A percentile compares a stretch with the other conserved stretches of the same genome.
Conservation (phyloP, 805 yeast genomes). For the Metschnikowia lochheadii region DNA sequence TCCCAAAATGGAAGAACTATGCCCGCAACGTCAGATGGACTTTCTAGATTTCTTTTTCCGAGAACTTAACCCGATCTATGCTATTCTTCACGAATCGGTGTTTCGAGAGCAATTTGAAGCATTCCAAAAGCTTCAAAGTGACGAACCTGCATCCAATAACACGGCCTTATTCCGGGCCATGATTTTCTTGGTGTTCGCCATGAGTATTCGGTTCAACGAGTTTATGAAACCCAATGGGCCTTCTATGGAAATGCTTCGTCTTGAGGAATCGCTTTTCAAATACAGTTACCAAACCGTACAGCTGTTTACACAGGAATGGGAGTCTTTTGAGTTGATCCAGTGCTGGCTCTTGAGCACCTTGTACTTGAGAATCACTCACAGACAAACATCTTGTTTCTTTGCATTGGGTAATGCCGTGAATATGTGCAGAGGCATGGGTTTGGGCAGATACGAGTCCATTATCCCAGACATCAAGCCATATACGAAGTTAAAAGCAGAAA, state of each 20-base stretch:
- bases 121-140: constrained; percentile 15
- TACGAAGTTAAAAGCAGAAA: constrained; percentile 44
- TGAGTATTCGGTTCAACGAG: constrained; percentile 50
- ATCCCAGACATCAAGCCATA: constrained; percentile 25
- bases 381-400: constrained; percentile 42
- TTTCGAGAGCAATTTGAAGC: constrained; percentile 46
- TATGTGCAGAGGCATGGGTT: constrained; percentile 43
- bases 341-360: constrained; percentile 45
- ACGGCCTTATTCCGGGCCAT: constrained; percentile 51
- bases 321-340: constrained; percentile 47
- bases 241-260: constrained; percentile 20
- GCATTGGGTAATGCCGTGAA: constrained; percentile 41
- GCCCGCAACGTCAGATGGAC: constrained; percentile 6
- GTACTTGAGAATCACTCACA: constrained; percentile 40
- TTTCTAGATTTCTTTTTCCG: constrained; percentile 41
- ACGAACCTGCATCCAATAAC: constrained; percentile 22
- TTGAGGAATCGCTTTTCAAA: constrained; percentile 43
- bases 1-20: constrained; percentile 21
- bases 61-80: constrained; percentile 50
- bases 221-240: constrained; percentile 22
- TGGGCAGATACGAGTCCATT: constrained; percentile 27
- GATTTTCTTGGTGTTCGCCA: constrained; percentile 45
- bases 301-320: constrained; percentile 47
- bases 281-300: constrained; percentile 35
- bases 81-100: constrained; percentile 50